These are phyloP conservation scores for Colletotrichum agaves DNA, from an alignment of 2,329 filamentous ascomycete species.

Conservation along the genomic window DNA sequence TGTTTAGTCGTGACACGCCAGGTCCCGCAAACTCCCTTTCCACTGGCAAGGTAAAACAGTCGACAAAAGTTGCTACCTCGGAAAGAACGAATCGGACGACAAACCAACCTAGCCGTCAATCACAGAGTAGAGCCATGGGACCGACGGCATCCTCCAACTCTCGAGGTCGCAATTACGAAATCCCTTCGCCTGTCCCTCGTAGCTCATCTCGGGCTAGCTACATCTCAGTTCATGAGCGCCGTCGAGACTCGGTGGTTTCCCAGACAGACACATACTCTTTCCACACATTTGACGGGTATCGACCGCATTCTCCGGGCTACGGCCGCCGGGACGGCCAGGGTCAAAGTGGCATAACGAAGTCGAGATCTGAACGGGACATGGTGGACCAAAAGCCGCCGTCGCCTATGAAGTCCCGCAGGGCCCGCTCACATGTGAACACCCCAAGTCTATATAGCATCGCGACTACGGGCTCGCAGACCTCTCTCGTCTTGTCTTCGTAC, in stretches of 20 bases:
- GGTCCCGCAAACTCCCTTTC: slow-evolving; percentile 21
- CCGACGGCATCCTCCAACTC: slow-evolving; percentile 36
- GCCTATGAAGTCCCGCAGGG: slow-evolving; percentile 42
- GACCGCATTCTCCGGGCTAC: slow-evolving; percentile 56
- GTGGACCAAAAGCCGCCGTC: slow-evolving; percentile 35
- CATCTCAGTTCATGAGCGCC: slow-evolving; percentile 61
- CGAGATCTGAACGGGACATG: slow-evolving; percentile 49
- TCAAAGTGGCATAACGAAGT: slow-evolving; percentile 45
- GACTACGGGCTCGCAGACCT: slow-evolving; percentile 66
- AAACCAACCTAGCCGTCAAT: slow-evolving; percentile 12
- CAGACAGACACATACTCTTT: slow-evolving; percentile 66
- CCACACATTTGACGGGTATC: slow-evolving; percentile 56
- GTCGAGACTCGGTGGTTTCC: slow-evolving; percentile 65
- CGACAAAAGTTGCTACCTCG: slow-evolving; percentile 32
- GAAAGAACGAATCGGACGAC: slow-evolving; percentile 21
- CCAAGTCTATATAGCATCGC: slow-evolving; percentile 71
- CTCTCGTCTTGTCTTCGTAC: slow-evolving; percentile 61
- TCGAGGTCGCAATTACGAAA: slow-evolving; percentile 37
- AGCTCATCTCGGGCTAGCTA: slow-evolving; percentile 60
- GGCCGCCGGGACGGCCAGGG: slow-evolving; percentile 44
- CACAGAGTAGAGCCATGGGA: slow-evolving; percentile 32
- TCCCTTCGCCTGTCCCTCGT: slow-evolving; percentile 45
- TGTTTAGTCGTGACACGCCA: slow-evolving; percentile 61
- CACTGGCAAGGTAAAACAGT: slow-evolving; percentile 40
- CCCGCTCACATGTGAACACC: slow-evolving; percentile 49